Evolutionary conservation across 805 yeast genomes (phyloP).

Genomic region (Cyberlindnera americana): DNA sequence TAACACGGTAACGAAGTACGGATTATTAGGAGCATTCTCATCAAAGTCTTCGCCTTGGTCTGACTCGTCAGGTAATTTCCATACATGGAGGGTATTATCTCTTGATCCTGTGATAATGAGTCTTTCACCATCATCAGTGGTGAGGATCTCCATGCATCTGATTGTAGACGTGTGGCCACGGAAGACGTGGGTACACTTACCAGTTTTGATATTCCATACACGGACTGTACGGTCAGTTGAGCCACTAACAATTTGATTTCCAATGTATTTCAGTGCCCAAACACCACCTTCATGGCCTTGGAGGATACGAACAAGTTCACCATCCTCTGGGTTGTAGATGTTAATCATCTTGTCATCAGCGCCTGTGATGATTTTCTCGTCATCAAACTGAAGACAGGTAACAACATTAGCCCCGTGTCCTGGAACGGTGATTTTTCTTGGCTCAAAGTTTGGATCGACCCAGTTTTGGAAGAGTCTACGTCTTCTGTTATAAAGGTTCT

Average conservation of each 20-base stretch:
- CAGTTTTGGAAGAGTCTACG: slow-evolving; percentile 51
- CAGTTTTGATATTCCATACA: slow-evolving; percentile 85
- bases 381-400: slow-evolving; percentile 91
- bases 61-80: slow-evolving; percentile 65
- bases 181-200: slow-evolving; percentile 86
- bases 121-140: slow-evolving; percentile 66
- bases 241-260: slow-evolving; percentile 84
- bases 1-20: slow-evolving; percentile 64
- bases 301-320: slow-evolving; percentile 56
- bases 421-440: slow-evolving; percentile 59
- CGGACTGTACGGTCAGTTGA: slow-evolving; percentile 93
- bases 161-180: slow-evolving; percentile 92
- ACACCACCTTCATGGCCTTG: slow-evolving; percentile 97
- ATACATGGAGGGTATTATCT: slow-evolving; percentile 77
- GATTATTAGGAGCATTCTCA: slow-evolving; percentile 38
- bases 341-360: slow-evolving; percentile 84
- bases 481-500: slow-evolving; percentile 19
- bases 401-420: slow-evolving; percentile 83
- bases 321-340: slow-evolving; percentile 74
- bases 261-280: slow-evolving; percentile 91
- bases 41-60: slow-evolving; percentile 31
- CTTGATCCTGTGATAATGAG: slow-evolving; percentile 84
- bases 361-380: slow-evolving; percentile 85
- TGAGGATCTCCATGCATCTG: slow-evolving; percentile 80
- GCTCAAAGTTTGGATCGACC: slow-evolving; percentile 70